Evolutionary conservation across 2,329 filamentous ascomycete genomes (phyloP).

Genomic region (Phaeosphaeria sp.): DNA sequence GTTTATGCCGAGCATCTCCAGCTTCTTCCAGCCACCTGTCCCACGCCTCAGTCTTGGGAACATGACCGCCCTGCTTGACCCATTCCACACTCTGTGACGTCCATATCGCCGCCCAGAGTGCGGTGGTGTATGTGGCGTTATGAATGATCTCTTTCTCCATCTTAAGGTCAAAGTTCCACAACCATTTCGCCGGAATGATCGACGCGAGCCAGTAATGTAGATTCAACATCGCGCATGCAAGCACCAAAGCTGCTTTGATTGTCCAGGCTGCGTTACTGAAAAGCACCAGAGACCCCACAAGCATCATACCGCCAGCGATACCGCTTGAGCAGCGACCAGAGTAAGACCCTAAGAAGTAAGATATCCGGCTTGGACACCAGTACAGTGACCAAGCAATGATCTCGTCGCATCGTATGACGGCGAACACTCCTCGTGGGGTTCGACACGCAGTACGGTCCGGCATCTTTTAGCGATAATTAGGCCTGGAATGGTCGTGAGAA

Average conservation of each 20-base stretch:
- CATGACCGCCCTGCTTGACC: not conserved
- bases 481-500: not conserved
- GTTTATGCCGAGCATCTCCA: not conserved
- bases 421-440: not conserved
- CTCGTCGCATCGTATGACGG: not conserved
- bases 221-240: conserved; percentile 1
- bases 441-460: not conserved
- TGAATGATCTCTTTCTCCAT: not conserved
- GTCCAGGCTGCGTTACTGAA: conserved; percentile 6
- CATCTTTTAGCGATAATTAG: not conserved
- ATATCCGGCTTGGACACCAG: not conserved
- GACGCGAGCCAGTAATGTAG: not conserved
- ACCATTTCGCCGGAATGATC: not conserved
- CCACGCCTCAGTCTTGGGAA: not conserved
- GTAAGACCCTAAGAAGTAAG: not conserved
- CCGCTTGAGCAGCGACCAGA: not conserved
- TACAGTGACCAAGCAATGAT: not conserved
- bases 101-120: not conserved
- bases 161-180: not conserved
- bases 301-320: not conserved
- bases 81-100: not conserved
- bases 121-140: not conserved
- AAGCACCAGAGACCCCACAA: not conserved
- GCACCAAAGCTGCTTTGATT: conserved; percentile 4
- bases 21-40: not conserved